phyloP scores from a whole-genome alignment of 768 basidiomycete genomes.

The Lactarius sp. region DNA sequence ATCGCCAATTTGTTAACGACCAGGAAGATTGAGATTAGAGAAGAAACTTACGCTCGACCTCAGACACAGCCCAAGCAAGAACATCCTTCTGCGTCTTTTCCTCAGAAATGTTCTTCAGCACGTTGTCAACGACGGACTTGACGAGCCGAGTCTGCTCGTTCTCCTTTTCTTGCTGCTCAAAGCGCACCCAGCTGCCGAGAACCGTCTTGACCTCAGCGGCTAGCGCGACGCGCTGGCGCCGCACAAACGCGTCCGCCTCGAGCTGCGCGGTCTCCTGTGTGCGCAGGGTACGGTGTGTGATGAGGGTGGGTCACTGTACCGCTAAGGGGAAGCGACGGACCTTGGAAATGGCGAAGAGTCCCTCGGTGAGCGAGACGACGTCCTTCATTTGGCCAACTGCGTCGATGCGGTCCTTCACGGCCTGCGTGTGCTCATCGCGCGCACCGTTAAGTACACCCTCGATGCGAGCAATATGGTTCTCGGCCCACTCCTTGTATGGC shows the following conservation, averaged over 20 bases:
- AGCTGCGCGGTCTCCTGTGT: slow-evolving; percentile 83
- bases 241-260: slow-evolving; percentile 85
- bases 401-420: slow-evolving; percentile 89
- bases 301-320: background rate
- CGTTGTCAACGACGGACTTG: slow-evolving; percentile 82
- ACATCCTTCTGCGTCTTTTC: slow-evolving; percentile 89
- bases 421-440: slow-evolving; percentile 85
- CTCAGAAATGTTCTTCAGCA: slow-evolving; percentile 75
- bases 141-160: slow-evolving; percentile 92
- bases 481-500: slow-evolving; percentile 92
- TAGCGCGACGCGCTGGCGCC: slow-evolving; percentile 82
- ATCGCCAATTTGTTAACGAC: slow-evolving; percentile 1
- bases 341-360: slow-evolving; percentile 90
- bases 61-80: slow-evolving; percentile 68
- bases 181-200: slow-evolving; percentile 97
- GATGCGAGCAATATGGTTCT: slow-evolving; percentile 81
- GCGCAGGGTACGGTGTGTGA: background rate
- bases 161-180: slow-evolving; percentile 95
- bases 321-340: slow-evolving; percentile 36
- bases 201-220: slow-evolving; percentile 89
- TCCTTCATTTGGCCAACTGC: slow-evolving; percentile 94
- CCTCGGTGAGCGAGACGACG: slow-evolving; percentile 85
- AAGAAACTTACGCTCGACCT: slow-evolving; percentile 82
- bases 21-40: background rate
- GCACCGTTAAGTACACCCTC: slow-evolving; percentile 74